Conservation (phyloP, 176 grass and related monocot species). For the Dendrocalamus sinicus region DNA sequence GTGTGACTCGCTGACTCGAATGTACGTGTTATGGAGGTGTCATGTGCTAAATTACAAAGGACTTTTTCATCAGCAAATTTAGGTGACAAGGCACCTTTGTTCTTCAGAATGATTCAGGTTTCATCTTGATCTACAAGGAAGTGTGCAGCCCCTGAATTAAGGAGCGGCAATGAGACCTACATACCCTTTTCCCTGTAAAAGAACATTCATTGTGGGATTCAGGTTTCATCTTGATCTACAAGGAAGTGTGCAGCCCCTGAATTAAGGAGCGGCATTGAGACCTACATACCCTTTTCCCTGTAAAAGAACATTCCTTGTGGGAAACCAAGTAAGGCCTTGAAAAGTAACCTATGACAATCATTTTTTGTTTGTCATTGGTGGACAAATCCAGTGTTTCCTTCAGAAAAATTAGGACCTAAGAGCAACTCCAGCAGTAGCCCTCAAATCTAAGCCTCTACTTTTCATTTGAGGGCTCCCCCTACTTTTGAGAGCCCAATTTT, state of each 20-base stretch:
- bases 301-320: background rate
- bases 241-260: background rate
- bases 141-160: background rate
- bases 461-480: too few relatives aligned
- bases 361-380: background rate
- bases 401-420: background rate
- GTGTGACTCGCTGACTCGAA: background rate
- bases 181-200: background rate
- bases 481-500: too few relatives aligned
- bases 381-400: background rate
- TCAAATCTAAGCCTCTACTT: too few relatives aligned
- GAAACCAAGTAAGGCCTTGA: background rate
- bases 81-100: constrained; percentile 17
- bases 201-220: background rate
- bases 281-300: background rate
- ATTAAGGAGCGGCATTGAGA: background rate
- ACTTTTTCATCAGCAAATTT: constrained; percentile 36
- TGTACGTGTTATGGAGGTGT: background rate
- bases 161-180: background rate
- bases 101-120: constrained; percentile 15
- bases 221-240: constrained; percentile 27
- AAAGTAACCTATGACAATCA: background rate
- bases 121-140: background rate
- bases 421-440: too few relatives aligned
- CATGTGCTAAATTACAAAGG: constrained; percentile 41